phyloP scores from a whole-genome alignment of 129 eudicot species.

The Oenanthe sinensis region DNA sequence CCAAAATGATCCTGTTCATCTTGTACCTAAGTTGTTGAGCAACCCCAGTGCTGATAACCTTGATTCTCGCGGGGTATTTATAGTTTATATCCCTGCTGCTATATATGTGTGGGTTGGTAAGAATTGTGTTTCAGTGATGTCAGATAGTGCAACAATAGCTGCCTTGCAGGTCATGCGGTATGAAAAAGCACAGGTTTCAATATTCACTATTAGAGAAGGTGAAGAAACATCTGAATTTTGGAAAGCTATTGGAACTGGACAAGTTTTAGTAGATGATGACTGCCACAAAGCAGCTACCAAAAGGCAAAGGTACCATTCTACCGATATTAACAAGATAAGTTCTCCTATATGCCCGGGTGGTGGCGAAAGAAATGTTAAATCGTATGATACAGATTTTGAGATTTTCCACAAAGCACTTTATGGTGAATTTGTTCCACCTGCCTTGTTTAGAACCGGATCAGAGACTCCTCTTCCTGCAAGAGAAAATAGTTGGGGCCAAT shows the following conservation, averaged over 20 bases:
- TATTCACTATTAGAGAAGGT: conserved; percentile 50
- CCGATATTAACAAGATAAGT: conserved; percentile 18
- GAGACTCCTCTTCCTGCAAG: conserved; percentile 70
- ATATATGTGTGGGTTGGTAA: conserved; percentile 69
- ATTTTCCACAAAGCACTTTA: conserved; percentile 52
- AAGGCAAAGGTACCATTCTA: neutral
- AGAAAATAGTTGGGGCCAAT: conserved; percentile 56
- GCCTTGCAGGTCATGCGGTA: conserved; percentile 56
- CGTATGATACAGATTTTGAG: conserved; percentile 56
- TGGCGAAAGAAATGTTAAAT: conserved; percentile 35
- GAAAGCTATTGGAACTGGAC: conserved; percentile 45
- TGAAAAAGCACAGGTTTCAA: conserved; percentile 53
- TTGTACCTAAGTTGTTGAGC: conserved; percentile 73
- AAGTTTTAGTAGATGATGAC: neutral
- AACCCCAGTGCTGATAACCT: conserved; percentile 43
- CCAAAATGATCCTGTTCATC: conserved; percentile 77
- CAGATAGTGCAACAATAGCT: conserved; percentile 64
- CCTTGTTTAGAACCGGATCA: conserved; percentile 47
- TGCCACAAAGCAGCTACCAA: conserved; percentile 12
- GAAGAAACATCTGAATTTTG: conserved; percentile 66
- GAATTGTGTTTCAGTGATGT: conserved; percentile 51
- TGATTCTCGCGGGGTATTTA: conserved; percentile 82
- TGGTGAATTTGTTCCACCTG: conserved; percentile 70
- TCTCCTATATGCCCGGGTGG: conserved; percentile 25
- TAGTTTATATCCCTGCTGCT: conserved; percentile 58